Evolutionary conservation across 352 stramenopile species (phyloP).

Genomic region (Phytophthora pseudosyringae): DNA sequence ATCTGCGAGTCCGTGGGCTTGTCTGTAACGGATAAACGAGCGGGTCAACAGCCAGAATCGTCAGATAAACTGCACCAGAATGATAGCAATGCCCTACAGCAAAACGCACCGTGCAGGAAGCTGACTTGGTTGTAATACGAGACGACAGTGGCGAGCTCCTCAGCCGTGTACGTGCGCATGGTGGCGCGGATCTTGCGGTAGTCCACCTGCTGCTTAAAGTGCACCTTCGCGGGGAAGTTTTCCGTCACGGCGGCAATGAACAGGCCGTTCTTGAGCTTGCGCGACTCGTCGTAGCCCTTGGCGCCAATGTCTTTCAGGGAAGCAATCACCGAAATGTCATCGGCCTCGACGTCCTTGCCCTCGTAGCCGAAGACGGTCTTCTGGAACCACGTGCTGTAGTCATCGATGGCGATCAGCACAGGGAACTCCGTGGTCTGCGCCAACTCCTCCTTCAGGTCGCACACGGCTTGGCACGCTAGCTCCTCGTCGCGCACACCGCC

Average conservation of each 20-base stretch:
- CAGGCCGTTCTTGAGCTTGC: constrained; percentile 80
- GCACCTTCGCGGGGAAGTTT: constrained; percentile 78
- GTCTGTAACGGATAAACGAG: constrained; percentile 40
- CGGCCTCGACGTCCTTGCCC: constrained; percentile 67
- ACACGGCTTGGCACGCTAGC: constrained; percentile 77
- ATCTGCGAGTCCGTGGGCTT: constrained; percentile 74
- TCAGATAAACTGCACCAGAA: constrained; percentile 3
- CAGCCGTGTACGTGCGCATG: constrained; percentile 80
- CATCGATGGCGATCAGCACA: constrained; percentile 87
- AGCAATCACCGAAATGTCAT: constrained; percentile 85
- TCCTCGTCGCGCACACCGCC: constrained; percentile 85
- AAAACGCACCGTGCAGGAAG: constrained; percentile 66
- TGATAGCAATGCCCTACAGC: background rate
- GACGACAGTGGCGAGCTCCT: constrained; percentile 76
- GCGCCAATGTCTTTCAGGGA: constrained; percentile 73
- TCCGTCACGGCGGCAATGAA: constrained; percentile 85
- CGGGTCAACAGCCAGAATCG: background rate
- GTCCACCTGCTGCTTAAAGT: constrained; percentile 87
- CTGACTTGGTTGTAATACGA: constrained; percentile 89
- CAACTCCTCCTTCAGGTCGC: constrained; percentile 82
- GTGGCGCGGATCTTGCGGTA: constrained; percentile 77
- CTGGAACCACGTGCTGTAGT: constrained; percentile 91
- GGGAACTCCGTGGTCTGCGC: constrained; percentile 83
- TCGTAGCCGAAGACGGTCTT: constrained; percentile 90
- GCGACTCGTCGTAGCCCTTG: constrained; percentile 62